Evolutionary conservation across 441 rosid genomes (phyloP), one percentile per base, ranked within the genome.

Genomic region (Euphorbia corollata): DNA sequence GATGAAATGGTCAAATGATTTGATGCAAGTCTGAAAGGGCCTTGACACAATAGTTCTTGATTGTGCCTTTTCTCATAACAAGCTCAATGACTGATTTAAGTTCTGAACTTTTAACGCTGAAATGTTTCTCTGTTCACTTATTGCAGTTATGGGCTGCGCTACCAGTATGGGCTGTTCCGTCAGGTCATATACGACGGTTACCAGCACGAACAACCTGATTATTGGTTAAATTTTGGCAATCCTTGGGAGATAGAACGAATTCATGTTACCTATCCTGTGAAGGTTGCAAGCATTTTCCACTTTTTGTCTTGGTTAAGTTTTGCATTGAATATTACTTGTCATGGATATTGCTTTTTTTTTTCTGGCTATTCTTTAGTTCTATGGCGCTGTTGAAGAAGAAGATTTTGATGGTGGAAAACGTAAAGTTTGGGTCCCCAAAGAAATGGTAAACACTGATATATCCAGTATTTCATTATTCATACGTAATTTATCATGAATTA

Each of bases 201-300:
- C 74, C 86, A 85, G 63, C 82, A 77, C 59, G 86, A 85, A 41
- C 84, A 77, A 50, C 85, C 89, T 62, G 86, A 85, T 63, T 75
- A 79, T 67, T 83, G 89, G 89, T 74, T 85, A 70, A 80, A 80
- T 66, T 81, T 79, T 70, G 88, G 88, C 71, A 84, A 85, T 69
- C 89, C 86, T 38, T 85, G 86, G 89, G 89, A 85, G 80, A 82
- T 82, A 48, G 88, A 82, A 76, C 69, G 88, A 50, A 69, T 80
- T 66, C 84, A 84, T 68, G 76, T 84, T 51, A 73, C 86, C 51
- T 84, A 82, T 65, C 61, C 83, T 34, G 84, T 84, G 68, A 84
- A 83, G 85, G 87, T 83, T 77, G 80, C 58, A 66, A 69, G 66
- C 54, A 61, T 57, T 74, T 61, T 10, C 54, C 57, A 55, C 64